Base-by-base conservation (phyloP, 345 rosid genomes). In the Brassica incana region DNA sequence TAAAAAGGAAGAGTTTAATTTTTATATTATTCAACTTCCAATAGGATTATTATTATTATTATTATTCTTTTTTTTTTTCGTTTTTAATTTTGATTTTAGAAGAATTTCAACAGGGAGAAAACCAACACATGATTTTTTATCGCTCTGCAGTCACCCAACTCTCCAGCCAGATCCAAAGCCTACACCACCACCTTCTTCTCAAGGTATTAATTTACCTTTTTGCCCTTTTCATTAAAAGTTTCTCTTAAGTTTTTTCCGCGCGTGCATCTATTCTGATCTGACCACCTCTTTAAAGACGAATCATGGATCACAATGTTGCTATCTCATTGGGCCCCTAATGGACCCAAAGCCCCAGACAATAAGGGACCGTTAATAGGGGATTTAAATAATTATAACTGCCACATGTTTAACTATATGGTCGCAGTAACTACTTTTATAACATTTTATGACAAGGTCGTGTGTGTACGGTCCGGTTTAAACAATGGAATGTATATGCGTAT, bases 111-210 rank as follows among this genome's bases (percentile, higher is more conserved):
- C 93, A 95, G 98, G 95, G 77, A 90, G 89, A 84, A 89, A 93
- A 88, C 86, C 97, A 80, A 88, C 91, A 30, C 95, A 89, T 58
- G 97, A 95, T 85, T 93, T 93, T 85, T 87, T 93, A 64, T 90
- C 99, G 70, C 91, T 93, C 80, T 86, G 88, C 93, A 88, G 85
- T 80, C 94, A 89, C 84, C 83, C 99, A 79, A 82, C 90, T 27
- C 82, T 77, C 84, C 97, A 84, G 45, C 92, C 88, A 87, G 94
- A 95, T 88, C 97, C 90, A 79, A 89, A 85, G 23, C 87, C 80
- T 25, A 64, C 75, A 29, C 40, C 83, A 30, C 30, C 76, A 56
- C 65, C 83, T 65, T 80, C 90, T 58, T 77, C 92, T 87, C 97
- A 88, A 86, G 97, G 97, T 94, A 35, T 73, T 45, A 5, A 52